Percentiles rank a stretch among this genome's conserved stretches.
phyloP scores from a whole-genome alignment of 177 flowering plant species.

The Vitis hybrid region DNA sequence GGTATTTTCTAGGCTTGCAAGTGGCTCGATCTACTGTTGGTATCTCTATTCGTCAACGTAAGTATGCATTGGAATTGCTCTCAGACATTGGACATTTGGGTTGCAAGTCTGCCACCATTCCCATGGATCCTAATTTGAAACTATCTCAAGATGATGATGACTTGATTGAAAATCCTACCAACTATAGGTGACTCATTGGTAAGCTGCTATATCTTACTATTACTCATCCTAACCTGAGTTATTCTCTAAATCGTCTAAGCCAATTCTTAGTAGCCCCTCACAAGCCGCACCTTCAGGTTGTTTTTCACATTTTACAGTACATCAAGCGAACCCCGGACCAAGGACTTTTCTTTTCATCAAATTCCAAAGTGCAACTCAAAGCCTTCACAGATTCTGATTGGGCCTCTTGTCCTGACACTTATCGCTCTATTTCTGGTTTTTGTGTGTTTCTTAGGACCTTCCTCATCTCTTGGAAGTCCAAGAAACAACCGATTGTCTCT shows the following conservation, averaged over 20 bases:
- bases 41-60: neutral
- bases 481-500: too few species aligned
- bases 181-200: neutral
- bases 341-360: too few species aligned
- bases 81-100: neutral
- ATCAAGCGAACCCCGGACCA: too few species aligned
- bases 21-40: neutral
- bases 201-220: neutral
- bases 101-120: neutral
- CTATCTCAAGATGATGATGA: neutral
- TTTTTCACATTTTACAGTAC: too few species aligned
- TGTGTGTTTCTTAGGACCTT: too few species aligned
- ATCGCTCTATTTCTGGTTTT: too few species aligned
- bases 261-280: neutral
- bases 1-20: neutral
- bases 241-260: fast-evolving
- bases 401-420: too few species aligned
- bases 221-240: neutral
- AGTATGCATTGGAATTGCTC: neutral
- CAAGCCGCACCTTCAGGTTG: too few species aligned
- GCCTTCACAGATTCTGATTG: too few species aligned
- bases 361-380: too few species aligned
- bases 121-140: neutral
- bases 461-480: too few species aligned
- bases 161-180: neutral